A percentile compares a stretch with the other conserved stretches of the same genome.
phyloP scores from a whole-genome alignment of 257 asterid species.

The Lavandula angustifolia region DNA sequence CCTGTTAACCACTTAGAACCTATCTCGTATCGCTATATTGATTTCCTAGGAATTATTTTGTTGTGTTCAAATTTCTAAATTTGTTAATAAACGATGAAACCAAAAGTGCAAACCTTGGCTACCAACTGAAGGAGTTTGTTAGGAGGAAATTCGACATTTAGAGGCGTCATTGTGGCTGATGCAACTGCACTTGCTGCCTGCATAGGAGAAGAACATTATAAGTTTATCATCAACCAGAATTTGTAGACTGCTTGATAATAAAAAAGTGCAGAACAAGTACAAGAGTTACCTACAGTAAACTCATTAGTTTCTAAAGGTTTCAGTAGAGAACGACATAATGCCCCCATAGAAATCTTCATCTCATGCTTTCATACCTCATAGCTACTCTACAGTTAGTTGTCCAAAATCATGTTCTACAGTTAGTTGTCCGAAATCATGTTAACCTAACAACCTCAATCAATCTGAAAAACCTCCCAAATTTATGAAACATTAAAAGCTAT shows the following conservation, averaged over 20 bases:
- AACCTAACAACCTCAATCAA: neutral
- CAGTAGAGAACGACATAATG: neutral
- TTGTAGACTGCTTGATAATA: neutral
- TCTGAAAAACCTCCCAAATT: neutral
- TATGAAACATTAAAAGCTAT: neutral
- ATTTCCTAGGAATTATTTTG: neutral
- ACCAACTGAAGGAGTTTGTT: constrained; percentile 82
- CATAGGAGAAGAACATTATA: constrained; percentile 12
- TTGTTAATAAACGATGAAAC: constrained; percentile 14
- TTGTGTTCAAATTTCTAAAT: too few species aligned
- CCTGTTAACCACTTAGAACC: constrained; percentile 61
- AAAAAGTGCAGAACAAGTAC: constrained; percentile 14
- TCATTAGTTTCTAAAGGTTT: constrained; percentile 1
- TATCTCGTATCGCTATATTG: constrained; percentile 20
- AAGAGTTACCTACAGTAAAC: constrained; percentile 2
- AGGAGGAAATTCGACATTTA: constrained; percentile 71
- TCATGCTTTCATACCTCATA: neutral
- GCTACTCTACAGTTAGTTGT: neutral
- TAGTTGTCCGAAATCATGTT: neutral
- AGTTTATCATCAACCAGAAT: neutral
- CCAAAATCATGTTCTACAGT: too few species aligned
- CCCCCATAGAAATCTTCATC: constrained; percentile 1
- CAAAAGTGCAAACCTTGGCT: constrained; percentile 61
- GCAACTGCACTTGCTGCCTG: constrained; percentile 89
- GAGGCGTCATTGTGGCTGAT: constrained; percentile 82